These are phyloP conservation scores for Plectosphaerella cucumerina DNA, from an alignment of 2,329 filamentous ascomycete genomes.

Conservation along the genomic window DNA sequence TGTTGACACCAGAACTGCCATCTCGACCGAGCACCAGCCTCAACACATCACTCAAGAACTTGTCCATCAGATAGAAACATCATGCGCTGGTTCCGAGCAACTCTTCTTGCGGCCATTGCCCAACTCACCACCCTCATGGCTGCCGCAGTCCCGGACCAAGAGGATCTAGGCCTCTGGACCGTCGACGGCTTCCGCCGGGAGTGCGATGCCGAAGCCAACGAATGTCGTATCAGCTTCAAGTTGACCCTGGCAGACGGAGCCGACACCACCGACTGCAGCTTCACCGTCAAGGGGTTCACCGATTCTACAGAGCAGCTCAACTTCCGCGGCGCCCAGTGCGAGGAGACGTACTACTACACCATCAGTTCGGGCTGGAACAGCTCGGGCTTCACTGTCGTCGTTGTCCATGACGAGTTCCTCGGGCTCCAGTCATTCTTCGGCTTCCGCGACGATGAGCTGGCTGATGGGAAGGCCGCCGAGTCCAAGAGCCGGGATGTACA, in stretches of 20 bases:
- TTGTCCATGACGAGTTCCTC: neutral
- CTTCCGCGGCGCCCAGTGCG: constrained; percentile 1
- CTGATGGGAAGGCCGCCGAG: neutral
- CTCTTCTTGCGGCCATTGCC: neutral
- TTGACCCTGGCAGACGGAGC: neutral
- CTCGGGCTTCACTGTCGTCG: neutral
- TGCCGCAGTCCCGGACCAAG: neutral
- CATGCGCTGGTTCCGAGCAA: too few species aligned
- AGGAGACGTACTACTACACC: neutral
- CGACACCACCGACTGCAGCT: constrained; percentile 1
- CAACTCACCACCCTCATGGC: neutral
- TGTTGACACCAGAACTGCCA: too few species aligned
- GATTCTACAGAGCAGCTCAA: constrained; percentile 1
- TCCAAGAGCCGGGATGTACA: neutral
- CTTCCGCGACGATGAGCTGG: neutral
- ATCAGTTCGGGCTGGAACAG: constrained; percentile 9
- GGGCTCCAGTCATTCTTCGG: constrained; percentile 1
- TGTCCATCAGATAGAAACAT: too few species aligned
- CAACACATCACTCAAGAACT: too few species aligned
- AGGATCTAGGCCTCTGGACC: constrained; percentile 2
- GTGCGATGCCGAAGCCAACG: neutral
- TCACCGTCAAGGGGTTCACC: neutral
- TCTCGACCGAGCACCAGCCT: too few species aligned
- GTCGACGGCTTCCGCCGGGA: constrained; percentile 2
- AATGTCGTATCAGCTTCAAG: constrained; percentile 8